Percentiles rank a stretch among this genome's conserved stretches.
phyloP scores from a whole-genome alignment of 2,329 filamentous ascomycete genomes.

The Fusarium tanahbumbuense region DNA sequence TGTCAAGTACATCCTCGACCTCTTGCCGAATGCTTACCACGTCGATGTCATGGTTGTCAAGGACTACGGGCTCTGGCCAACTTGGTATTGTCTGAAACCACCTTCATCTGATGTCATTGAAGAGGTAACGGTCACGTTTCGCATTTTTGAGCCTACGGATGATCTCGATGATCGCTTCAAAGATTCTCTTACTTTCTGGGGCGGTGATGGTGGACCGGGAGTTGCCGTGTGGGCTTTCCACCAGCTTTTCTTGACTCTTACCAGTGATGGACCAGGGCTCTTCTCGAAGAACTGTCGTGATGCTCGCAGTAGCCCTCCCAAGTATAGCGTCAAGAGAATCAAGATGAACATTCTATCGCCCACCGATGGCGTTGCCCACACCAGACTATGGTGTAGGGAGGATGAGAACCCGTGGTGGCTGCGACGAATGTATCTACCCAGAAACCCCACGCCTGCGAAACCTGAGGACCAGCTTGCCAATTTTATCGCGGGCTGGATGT shows the following conservation, averaged over 20 bases:
- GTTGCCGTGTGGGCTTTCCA: conserved; percentile 1
- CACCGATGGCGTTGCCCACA: conserved; percentile 6
- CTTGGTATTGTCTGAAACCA: conserved; percentile 1
- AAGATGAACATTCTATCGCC: conserved; percentile 6
- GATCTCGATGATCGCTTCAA: conserved; percentile 3
- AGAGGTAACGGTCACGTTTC: conserved; percentile 1
- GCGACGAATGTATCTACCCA: too few species aligned
- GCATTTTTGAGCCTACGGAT: conserved; percentile 18
- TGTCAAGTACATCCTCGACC: background rate
- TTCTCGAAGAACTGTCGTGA: too few species aligned
- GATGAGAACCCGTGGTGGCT: too few species aligned
- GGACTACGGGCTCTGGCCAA: conserved; percentile 8
- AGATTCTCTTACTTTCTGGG: background rate
- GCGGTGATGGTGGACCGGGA: background rate
- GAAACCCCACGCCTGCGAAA: too few species aligned
- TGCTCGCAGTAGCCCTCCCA: too few species aligned
- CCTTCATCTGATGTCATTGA: conserved; percentile 11
- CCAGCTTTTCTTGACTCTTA: background rate
- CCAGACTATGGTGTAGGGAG: background rate
- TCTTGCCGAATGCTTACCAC: background rate
- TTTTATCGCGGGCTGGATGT: too few species aligned
- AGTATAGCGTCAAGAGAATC: conserved; percentile 8
- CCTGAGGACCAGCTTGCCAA: too few species aligned
- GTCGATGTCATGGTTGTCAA: conserved; percentile 31
- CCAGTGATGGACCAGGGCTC: background rate